A percentile compares a stretch with the other conserved stretches of the same genome.
Evolutionary conservation across 495 filamentous ascomycete species (phyloP).

Genomic region (Aspergillus incahuasiensis): DNA sequence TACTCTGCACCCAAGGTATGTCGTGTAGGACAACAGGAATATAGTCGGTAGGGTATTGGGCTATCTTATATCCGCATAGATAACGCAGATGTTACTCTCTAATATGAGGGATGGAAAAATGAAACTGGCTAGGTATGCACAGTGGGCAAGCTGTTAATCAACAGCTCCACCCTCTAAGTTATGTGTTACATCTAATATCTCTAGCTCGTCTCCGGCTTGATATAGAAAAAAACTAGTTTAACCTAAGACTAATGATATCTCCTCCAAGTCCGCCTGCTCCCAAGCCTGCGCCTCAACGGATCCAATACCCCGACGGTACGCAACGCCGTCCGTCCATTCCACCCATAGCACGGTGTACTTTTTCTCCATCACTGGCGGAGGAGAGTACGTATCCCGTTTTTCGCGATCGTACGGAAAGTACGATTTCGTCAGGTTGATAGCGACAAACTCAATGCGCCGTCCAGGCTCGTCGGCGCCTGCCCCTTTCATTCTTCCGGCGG

Average conservation of each 20-base stretch:
- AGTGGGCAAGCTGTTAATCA: no score
- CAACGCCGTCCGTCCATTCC: constrained; percentile 7
- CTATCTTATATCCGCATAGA: no score
- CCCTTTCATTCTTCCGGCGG: background rate
- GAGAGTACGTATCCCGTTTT: background rate
- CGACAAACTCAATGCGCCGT: constrained; percentile 5
- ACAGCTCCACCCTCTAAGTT: no score
- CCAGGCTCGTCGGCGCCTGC: background rate
- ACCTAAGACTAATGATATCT: background rate
- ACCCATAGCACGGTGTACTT: constrained; percentile 10
- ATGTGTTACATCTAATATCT: no score
- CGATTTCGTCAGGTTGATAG: background rate
- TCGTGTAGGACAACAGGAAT: no score
- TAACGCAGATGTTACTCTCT: no score
- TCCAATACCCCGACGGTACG: constrained; percentile 1
- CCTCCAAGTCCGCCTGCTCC: constrained; percentile 1
- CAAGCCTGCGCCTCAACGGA: background rate
- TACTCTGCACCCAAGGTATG: no score
- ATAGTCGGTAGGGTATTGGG: no score
- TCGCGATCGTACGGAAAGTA: background rate
- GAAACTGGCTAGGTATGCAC: no score
- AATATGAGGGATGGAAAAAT: no score
- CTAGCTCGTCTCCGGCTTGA: no score
- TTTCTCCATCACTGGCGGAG: background rate
- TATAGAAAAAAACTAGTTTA: background rate